Evolutionary conservation across 768 basidiomycete species (phyloP).

Genomic region (Kwoniella europaea): DNA sequence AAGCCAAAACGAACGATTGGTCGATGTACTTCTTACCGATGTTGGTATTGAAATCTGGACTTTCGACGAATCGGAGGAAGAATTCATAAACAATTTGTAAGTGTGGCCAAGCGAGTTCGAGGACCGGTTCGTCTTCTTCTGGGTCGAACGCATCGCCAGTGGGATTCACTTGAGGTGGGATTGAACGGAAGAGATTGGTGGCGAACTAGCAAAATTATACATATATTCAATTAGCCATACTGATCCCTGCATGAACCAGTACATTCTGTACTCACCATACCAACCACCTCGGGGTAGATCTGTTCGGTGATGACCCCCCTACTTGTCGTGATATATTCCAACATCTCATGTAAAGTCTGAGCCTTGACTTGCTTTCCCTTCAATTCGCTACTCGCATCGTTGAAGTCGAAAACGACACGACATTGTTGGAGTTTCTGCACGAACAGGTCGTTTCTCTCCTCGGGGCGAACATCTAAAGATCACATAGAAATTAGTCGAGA

Average conservation of each 20-base stretch:
- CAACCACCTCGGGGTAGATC: conserved; percentile 98
- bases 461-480: conserved; percentile 77
- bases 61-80: conserved; percentile 98
- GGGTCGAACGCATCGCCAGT: conserved; percentile 98
- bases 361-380: conserved; percentile 99
- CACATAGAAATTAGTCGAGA: background rate
- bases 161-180: conserved; percentile 98
- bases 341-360: conserved; percentile 95
- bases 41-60: conserved; percentile 97
- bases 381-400: conserved; percentile 92
- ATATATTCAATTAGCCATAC: background rate
- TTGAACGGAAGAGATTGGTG: conserved; percentile 97
- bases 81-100: conserved; percentile 99
- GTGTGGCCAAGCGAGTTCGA: conserved; percentile 99
- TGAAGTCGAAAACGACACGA: conserved; percentile 96
- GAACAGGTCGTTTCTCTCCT: conserved; percentile 87
- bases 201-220: conserved; percentile 71
- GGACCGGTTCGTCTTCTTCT: conserved; percentile 97
- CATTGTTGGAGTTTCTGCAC: conserved; percentile 95
- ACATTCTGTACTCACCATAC: conserved; percentile 73
- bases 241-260: too few species aligned
- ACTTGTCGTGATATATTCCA: conserved; percentile 98
- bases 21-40: conserved; percentile 97
- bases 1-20: conserved; percentile 84
- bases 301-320: conserved; percentile 93